Evolutionary conservation across 306 rosid genomes (phyloP).

Genomic region (Cotoneaster glaucophyllus): DNA sequence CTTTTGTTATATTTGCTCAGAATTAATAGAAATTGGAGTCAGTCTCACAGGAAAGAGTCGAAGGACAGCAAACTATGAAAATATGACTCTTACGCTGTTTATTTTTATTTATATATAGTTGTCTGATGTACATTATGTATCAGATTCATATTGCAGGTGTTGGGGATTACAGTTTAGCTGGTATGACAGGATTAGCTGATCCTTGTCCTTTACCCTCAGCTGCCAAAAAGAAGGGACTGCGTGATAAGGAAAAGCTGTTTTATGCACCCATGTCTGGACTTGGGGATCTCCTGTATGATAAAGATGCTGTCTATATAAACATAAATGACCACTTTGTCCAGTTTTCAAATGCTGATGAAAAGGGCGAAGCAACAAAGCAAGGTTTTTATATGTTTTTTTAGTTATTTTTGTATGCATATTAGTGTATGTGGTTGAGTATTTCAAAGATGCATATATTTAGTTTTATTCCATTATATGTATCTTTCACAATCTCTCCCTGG

Average conservation of each 20-base stretch:
- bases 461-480: neutral
- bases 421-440: neutral
- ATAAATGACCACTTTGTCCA: slow-evolving; percentile 81
- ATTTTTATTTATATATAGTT: neutral
- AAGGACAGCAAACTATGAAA: neutral
- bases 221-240: slow-evolving; percentile 94
- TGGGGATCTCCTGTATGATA: slow-evolving; percentile 92
- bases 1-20: neutral
- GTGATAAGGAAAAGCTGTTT: slow-evolving; percentile 83
- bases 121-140: slow-evolving; percentile 22
- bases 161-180: slow-evolving; percentile 74
- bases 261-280: slow-evolving; percentile 97
- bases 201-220: slow-evolving; percentile 98
- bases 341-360: slow-evolving; percentile 65
- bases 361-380: slow-evolving; percentile 33
- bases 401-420: neutral
- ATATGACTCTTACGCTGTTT: neutral
- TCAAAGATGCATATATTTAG: neutral
- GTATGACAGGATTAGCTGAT: slow-evolving; percentile 58
- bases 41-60: neutral
- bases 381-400: slow-evolving; percentile 35
- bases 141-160: slow-evolving; percentile 97
- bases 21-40: neutral
- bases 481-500: neutral
- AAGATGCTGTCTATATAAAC: slow-evolving; percentile 90